Evolutionary conservation across 2,329 filamentous ascomycete genomes (phyloP).

Genomic region (Emmonsia crescens): DNA sequence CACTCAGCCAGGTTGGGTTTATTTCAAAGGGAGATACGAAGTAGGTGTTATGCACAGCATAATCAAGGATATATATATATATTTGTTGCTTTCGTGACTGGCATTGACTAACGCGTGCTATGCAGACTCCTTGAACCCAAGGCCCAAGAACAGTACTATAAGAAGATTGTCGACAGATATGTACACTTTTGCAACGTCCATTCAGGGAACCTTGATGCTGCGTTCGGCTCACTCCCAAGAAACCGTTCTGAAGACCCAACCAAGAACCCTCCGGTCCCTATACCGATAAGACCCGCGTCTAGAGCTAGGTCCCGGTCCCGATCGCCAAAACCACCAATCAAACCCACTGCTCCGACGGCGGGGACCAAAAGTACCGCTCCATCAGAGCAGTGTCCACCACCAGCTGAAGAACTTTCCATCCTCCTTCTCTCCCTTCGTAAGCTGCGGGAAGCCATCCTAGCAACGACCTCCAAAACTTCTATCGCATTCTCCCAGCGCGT

Average conservation of each 20-base stretch:
- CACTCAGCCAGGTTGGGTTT: constrained; percentile 69
- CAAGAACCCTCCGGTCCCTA: constrained; percentile 28
- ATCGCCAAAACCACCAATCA: constrained; percentile 8
- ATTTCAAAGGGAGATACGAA: constrained; percentile 85
- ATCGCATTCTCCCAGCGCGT: constrained; percentile 78
- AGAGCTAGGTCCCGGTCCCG: constrained; percentile 6
- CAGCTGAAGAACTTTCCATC: constrained; percentile 56
- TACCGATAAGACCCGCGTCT: constrained; percentile 8
- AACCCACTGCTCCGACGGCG: constrained; percentile 1
- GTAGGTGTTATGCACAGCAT: constrained; percentile 36
- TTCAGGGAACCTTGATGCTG: constrained; percentile 60
- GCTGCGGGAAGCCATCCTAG: constrained; percentile 79
- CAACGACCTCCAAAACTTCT: constrained; percentile 53
- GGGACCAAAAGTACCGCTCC: constrained; percentile 6
- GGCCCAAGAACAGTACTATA: constrained; percentile 75
- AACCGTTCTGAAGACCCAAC: constrained; percentile 30
- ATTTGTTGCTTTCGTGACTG: constrained; percentile 1
- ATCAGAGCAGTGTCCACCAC: constrained; percentile 17
- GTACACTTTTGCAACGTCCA: constrained; percentile 76
- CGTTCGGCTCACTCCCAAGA: constrained; percentile 55
- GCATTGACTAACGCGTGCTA: constrained; percentile 16
- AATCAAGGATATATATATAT: constrained; percentile 3
- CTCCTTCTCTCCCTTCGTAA: constrained; percentile 82
- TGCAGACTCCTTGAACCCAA: constrained; percentile 60
- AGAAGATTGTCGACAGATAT: constrained; percentile 77